Conservation (phyloP, 1,139 yeast species). For the Candida sp. region DNA sequence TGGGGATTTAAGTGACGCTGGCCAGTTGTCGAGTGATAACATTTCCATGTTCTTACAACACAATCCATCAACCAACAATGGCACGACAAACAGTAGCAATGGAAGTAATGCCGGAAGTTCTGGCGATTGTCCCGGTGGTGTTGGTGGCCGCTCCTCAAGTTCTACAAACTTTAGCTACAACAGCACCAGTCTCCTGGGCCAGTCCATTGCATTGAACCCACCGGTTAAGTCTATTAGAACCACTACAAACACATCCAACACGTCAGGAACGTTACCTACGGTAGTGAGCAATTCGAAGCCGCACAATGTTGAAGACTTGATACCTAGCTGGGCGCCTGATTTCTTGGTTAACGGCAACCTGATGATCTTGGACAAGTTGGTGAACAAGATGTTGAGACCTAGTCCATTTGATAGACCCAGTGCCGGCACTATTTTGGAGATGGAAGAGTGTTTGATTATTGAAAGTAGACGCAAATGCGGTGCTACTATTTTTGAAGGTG, state of each 20-base stretch:
- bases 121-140: not conserved
- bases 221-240: constrained; percentile 5
- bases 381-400: constrained; percentile 90
- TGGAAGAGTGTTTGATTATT: constrained; percentile 78
- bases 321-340: constrained; percentile 85
- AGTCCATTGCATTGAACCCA: constrained; percentile 11
- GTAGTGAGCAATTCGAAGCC: too few relatives aligned
- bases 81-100: constrained; percentile 7
- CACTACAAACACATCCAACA: not conserved
- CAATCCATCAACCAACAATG: constrained; percentile 18
- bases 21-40: constrained; percentile 68
- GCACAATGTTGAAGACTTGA: constrained; percentile 26
- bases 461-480: constrained; percentile 91
- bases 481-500: constrained; percentile 96
- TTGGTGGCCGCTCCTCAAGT: constrained; percentile 3
- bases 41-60: constrained; percentile 49
- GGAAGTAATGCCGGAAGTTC: constrained; percentile 1
- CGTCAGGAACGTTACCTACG: not conserved
- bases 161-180: constrained; percentile 6
- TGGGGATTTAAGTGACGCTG: constrained; percentile 97
- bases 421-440: constrained; percentile 67
- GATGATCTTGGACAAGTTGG: constrained; percentile 76
- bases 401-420: constrained; percentile 84
- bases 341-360: constrained; percentile 75
- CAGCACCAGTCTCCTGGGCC: constrained; percentile 4